Evolutionary conservation across 345 rosid genomes (phyloP), one percentile per base, ranked within the genome.

Genomic region (Brassica juncea): DNA sequence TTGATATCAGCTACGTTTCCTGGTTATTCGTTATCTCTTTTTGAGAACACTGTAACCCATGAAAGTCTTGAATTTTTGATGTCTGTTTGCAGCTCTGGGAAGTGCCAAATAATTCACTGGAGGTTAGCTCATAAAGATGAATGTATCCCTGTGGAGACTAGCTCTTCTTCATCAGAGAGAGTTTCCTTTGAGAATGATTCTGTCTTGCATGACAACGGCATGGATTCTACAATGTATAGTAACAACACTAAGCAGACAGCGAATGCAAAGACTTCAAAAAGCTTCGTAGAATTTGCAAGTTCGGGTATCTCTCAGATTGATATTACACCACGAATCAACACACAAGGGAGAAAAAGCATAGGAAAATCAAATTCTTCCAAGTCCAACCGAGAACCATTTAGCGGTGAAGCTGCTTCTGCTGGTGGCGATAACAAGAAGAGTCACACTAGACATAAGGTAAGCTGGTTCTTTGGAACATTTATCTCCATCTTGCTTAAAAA

Each of bases 31-130:
- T 59, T 32, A 4, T 10, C 34, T 31, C 3, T 6, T 44, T 73
- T 55, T 3, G 11, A 58, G 14, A 14, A 47, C 60, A 8, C 9
- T 12, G 37, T 66, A 57, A 58, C 77, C 9, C 31, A n/a, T 72
- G 19, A 39, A 10, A 5, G 25, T 69, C 72, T 70, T 70, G 25
- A 14, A n/a, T 54, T 16, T 54, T 54, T 16, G 25, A 16, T 27
- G 55, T 72, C 25, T 23, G 25, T 23, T 16, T 83, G 86, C 86
- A 93, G 97, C 86, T 94, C 98, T 30, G 97, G 97, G 32, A 89
- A 85, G 86, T 94, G 98, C 78, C 98, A 94, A 78, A 89, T 94
- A 85, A 83, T 88, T 86, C 98, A 94, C 73, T 94, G 98, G 98
- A 91, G 97, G 88, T 84, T 81, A 87, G 85, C 83, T 69, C 98